Percentiles rank a stretch among this genome's conserved stretches.
phyloP scores from a whole-genome alignment of 768 basidiomycete species.

The Exsudoporus frostii region DNA sequence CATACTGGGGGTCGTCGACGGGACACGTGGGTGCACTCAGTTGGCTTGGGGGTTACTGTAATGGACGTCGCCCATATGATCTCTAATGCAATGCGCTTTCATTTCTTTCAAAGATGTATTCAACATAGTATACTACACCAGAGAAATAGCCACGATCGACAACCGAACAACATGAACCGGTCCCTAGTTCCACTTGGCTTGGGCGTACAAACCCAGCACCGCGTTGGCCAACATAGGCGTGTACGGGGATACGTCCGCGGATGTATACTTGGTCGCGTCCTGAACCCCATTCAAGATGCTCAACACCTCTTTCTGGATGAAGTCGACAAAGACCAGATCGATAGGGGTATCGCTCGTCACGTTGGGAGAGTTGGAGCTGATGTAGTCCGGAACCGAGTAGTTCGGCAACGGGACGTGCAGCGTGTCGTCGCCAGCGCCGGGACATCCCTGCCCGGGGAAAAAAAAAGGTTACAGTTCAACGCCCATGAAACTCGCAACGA shows the following conservation, averaged over 20 bases:
- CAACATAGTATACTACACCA: background rate
- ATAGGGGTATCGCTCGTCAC: constrained; percentile 49
- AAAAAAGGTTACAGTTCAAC: background rate
- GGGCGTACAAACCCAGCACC: constrained; percentile 41
- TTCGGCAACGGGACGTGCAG: constrained; percentile 59
- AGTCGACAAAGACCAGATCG: constrained; percentile 76
- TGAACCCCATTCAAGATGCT: constrained; percentile 55
- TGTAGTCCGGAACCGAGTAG: constrained; percentile 53
- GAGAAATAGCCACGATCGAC: background rate
- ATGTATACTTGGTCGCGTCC: constrained; percentile 45
- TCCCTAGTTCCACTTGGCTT: constrained; percentile 30
- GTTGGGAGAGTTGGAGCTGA: constrained; percentile 54
- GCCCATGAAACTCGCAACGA: background rate
- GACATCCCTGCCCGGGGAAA: constrained; percentile 51
- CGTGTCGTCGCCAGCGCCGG: constrained; percentile 73
- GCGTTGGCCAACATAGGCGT: constrained; percentile 41
- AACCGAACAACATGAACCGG: background rate
- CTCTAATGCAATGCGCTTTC: no score
- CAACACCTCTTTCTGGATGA: constrained; percentile 55
- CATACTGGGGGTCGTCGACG: no score
- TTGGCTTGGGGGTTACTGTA: no score
- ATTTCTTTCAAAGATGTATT: no score
- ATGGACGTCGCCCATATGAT: no score
- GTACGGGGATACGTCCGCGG: constrained; percentile 51
- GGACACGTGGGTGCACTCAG: no score